Base-by-base conservation (phyloP, 192 early-diverging fungal genomes). In the Pilobolus umbonatus region DNA sequence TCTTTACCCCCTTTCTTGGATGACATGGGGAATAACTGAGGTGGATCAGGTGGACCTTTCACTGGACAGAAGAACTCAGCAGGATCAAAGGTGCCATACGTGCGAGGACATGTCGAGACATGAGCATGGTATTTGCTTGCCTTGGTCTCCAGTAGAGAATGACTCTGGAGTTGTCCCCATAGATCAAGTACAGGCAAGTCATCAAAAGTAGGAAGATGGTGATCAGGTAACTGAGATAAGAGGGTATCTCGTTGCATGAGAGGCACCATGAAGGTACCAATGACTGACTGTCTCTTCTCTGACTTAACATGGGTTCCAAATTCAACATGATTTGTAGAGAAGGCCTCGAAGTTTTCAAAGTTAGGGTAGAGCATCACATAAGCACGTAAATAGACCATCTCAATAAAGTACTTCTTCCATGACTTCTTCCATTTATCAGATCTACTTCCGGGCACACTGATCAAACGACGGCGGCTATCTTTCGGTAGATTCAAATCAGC, bases 301-400 rank as follows among this genome's bases (percentile, higher is more conserved):
- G 67, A 68, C 44, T 78, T 76, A 8, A 81, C 77, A 45, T 84
- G 79, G 1, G 71, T 78, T n/a, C 82, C 82, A 53, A 63, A 72
- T 44, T 84, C 82, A 11, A 80, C 64, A 67, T 84, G 82, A 62
- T 84, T 84, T 32, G 82, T 84, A 3, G 82, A 80, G 29, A 84
- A 80, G 4, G 75, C 75, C 11, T 68, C 73, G 57, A 78, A 80
- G 56, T 78, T 71, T 55, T 75, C 66, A 53, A 75, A 82, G 59
- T 84, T 84, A 22, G 82, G 82, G 48, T 84, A 84, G 9, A 84
- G 64, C 82, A 84, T 83, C 0, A 79, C 75, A 36, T 80, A 83
- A 12, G 75, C 79, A 9, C 81, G 76, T 56, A 83, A 72, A 54
- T 83, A 83, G 11, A 79, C 72, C 57, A 83, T 65, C 43, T 83